Conservation (phyloP, 371 early-diverging fungal species). For the Mucor irregularis region DNA sequence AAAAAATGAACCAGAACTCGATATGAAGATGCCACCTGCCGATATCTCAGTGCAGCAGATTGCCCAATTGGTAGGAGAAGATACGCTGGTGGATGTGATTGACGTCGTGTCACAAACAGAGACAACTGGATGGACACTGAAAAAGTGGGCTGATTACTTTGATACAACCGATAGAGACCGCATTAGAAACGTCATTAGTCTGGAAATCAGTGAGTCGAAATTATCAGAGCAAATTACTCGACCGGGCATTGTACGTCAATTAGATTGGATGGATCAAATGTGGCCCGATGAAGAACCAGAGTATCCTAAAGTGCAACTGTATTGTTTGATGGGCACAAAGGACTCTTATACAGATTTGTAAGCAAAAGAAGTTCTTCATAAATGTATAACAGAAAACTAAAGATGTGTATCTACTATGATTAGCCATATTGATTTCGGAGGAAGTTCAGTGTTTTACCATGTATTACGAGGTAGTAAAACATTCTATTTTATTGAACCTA, state of each 20-base stretch:
- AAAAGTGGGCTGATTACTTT: conserved; percentile 83
- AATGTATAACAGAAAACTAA: neutral
- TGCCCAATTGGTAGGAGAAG: conserved; percentile 64
- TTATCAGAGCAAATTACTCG: conserved; percentile 66
- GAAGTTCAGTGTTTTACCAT: conserved; percentile 86
- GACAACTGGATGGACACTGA: conserved; percentile 74
- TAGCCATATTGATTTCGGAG: conserved; percentile 91
- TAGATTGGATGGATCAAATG: conserved; percentile 85
- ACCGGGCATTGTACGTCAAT: conserved; percentile 77
- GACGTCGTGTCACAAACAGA: conserved; percentile 84
- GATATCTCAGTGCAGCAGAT: conserved; percentile 68
- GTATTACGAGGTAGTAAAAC: conserved; percentile 80
- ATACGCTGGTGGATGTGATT: conserved; percentile 72
- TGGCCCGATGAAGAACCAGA: conserved; percentile 76
- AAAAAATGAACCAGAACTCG: conserved; percentile 59
- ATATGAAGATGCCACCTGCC: conserved; percentile 78
- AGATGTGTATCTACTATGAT: no score
- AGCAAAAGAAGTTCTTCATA: no score
- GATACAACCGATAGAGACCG: conserved; percentile 60
- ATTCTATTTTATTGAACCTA: conserved; percentile 89
- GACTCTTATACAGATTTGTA: conserved; percentile 90
- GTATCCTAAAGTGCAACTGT: conserved; percentile 85
- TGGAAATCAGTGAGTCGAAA: conserved; percentile 79
- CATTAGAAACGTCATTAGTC: conserved; percentile 84
- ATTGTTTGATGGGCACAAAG: conserved; percentile 89